phyloP scores from a whole-genome alignment of 805 yeast species.

The Lipomyces kockii region DNA sequence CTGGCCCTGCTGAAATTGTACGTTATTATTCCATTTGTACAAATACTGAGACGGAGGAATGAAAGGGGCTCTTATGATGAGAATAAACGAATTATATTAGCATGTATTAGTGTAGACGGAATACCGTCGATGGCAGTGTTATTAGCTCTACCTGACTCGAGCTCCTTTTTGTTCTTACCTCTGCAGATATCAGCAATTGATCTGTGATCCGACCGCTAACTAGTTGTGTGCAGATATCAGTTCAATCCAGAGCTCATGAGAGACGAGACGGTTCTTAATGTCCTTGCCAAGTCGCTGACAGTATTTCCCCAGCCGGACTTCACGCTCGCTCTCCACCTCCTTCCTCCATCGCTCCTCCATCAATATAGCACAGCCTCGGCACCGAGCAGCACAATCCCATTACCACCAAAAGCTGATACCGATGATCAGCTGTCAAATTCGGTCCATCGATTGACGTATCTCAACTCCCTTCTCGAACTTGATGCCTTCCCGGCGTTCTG shows the following conservation, averaged over 20 bases:
- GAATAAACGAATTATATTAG: conserved; percentile 24
- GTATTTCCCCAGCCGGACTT: conserved; percentile 52
- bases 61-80: conserved; percentile 22
- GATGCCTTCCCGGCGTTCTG: conserved; percentile 45
- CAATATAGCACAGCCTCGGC: conserved; percentile 21
- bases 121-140: conserved; percentile 32
- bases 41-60: not conserved
- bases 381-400: conserved; percentile 35
- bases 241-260: conserved; percentile 42
- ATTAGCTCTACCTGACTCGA: conserved; percentile 36
- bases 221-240: conserved; percentile 38
- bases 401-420: conserved; percentile 23
- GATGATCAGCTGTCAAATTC: conserved; percentile 27
- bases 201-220: not conserved
- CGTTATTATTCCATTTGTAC: conserved; percentile 5
- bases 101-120: conserved; percentile 37
- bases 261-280: conserved; percentile 44
- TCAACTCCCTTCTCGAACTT: conserved; percentile 43
- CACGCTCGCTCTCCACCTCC: conserved; percentile 51
- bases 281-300: conserved; percentile 51
- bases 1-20: conserved; percentile 54
- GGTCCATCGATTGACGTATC: conserved; percentile 39
- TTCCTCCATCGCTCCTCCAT: conserved; percentile 49
- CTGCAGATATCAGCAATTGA: not conserved
- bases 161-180: not conserved